Evolutionary conservation across 352 stramenopile species (phyloP), one percentile per base, ranked within the genome.

Genomic region (Phytophthora kernoviae): DNA sequence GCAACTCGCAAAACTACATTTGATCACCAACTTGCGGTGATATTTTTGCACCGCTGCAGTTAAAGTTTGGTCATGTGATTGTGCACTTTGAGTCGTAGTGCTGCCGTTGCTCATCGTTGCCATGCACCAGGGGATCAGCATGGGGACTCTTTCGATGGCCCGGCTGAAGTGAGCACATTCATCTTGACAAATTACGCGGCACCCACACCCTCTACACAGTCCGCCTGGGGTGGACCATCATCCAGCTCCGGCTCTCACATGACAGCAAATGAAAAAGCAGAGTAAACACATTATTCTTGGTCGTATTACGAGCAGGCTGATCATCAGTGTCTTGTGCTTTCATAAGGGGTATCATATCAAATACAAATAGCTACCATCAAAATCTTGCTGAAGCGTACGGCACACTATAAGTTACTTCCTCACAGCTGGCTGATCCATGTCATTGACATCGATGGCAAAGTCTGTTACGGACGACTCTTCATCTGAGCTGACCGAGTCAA

Each of bases 381-480:
- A 43, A 43, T 43, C 15, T 43, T 20, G 15, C 37, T 6, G 34
- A 18, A 41, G 34, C 34, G 34, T 15, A 41, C 34, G 34, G 34
- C 34, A 43, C 37, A 14, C 37, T 43, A 21, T 43, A 51, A 66
- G 14, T 26, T 70, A 67, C 39, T 58, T 70, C 26, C 55, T 61
- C 15, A 32, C 45, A 8, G 46, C 21, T 15, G 46, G 18, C 11
- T 37, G 54, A 22, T 59, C 46, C 32, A 10, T 18, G 20, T 33
- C 33, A 6, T 33, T 24, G 12, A 65, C 30, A 45, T 63, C 37
- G 50, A 70, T 62, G n/a, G 26, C 50, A 47, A 70, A 46, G 6
- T 67, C 50, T 41, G 46, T 20, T 70, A 49, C 17, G 62, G 22
- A 49, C 17, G 62, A 30, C 21, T 56, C 50, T 26, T 2, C 47